Evolutionary conservation across 1,284 basidiomycete genomes (phyloP), one percentile per base, ranked within the genome.

Genomic region (Cystobasidium slooffiae): DNA sequence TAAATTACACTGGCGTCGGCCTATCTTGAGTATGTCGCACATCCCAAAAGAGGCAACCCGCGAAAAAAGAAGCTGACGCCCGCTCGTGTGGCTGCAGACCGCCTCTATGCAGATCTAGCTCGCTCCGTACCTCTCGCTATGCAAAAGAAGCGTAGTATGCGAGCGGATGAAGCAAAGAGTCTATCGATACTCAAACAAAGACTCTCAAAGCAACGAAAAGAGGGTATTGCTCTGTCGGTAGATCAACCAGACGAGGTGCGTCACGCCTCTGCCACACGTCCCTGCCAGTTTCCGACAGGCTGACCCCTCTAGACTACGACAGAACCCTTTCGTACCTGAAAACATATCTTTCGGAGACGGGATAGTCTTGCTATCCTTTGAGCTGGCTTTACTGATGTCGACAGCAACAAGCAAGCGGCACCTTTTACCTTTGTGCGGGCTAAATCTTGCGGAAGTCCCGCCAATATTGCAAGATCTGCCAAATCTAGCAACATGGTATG

Each of bases 161-260:
- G 9, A 18, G 37, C 56, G 9, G 9, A 7, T 12, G 37, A 59
- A 43, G 56, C 56, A 7, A 59, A 59, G 39, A 59, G 56, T 24
- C n/a, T 59, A 4, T 59, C 56, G n/a, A 59, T 59, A 18, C 56
- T 59, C 37, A 59, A 59, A n/a, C 56, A 59, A n/a, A 59, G n/a
- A 22, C 14, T 59, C 8, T 41, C 12, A 59, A 59, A 43, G 12
- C 9, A n/a, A 31, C 31, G 31, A 31, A 31, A 31, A 31, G 31
- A 31, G 2, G 31, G 31, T 5, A 31, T 31, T 31, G 31, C 31
- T 1, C 31, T 31, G 31, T 31, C 31, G 31, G 31, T 31, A 31
- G 31, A 31, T 5, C 31, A 31, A 31, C 31, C 5, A 31, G 31
- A 31, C 31, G 2, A 31, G 31, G 31, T 31, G 2, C 1, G 31